Evolutionary conservation across 2,329 filamentous ascomycete species (phyloP), one percentile per base, ranked within the genome.

Genomic region (Anisogramma anomala): DNA sequence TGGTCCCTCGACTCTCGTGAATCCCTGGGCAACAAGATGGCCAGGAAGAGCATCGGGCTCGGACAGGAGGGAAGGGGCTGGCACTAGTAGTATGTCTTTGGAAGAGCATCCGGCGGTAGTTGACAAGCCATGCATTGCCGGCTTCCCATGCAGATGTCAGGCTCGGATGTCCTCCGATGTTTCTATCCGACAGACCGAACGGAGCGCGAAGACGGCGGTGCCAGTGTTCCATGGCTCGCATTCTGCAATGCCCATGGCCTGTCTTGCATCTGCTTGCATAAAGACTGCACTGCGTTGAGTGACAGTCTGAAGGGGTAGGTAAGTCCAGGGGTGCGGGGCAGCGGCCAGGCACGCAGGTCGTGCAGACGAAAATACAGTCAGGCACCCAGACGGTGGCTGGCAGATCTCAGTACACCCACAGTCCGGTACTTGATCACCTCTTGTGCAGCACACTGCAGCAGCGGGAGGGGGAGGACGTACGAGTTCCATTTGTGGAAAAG

Each of bases 281-380:
- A 14, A 8, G 9, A 2, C 22, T 22, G 13, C 20, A n/a, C 20
- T 25, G 19, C 2, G 33, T n/a, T 11, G 19, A 7, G 20, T 4
- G 9, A 11, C 20, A 22, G 15, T 14, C 9, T 22, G 18, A 14
- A 25, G 7, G n/a, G n/a, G n/a, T n/a, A 3, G 3, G 4, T 26
- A 5, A 15, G 14, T n/a, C 17, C 19, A 34, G 26, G 11, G 17
- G 8, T 14, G 18, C 6, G 20, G 15, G 15, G 15, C 14, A 30
- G 13, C 19, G 28, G 34, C 14, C 13, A 15, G 9, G 17, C 11
- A 15, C 14, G 17, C 23, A 17, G 34, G 37, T 47, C 15, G 45
- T 17, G 45, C 45, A 41, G 41, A 47, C 41, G 41, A 47, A 31
- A 41, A 41, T 33, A 19, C 35, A 35, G 26, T 32, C 26, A 32